Conservation (phyloP, 164 flowering plant genomes). For the Pachysandra terminalis region DNA sequence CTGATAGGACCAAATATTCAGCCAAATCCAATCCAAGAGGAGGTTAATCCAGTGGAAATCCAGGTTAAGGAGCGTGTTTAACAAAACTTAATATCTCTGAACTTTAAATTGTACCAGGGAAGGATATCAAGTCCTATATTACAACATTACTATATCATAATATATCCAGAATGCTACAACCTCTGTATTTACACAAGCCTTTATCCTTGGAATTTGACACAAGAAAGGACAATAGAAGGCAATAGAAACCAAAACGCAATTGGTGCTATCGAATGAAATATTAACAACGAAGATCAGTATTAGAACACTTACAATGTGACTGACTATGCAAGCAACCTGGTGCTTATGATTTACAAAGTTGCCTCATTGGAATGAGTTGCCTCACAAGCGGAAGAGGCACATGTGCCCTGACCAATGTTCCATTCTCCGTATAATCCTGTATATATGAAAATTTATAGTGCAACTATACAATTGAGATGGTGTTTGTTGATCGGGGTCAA, state of each 20-base stretch:
- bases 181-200: too few relatives aligned
- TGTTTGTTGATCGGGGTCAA: too few relatives aligned
- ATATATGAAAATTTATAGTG: constrained; percentile 1
- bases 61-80: too few relatives aligned
- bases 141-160: too few relatives aligned
- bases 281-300: not conserved
- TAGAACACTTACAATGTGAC: not conserved
- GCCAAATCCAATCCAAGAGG: too few relatives aligned
- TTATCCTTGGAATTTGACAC: not conserved
- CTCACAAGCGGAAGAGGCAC: constrained; percentile 88
- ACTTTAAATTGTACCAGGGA: too few relatives aligned
- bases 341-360: constrained; percentile 35
- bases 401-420: constrained; percentile 73
- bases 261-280: not conserved
- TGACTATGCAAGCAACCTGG: constrained; percentile 1
- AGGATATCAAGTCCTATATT: too few relatives aligned
- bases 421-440: constrained; percentile 79
- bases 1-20: too few relatives aligned
- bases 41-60: too few relatives aligned
- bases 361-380: constrained; percentile 87
- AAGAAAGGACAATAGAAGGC: not conserved
- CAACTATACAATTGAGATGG: not conserved
- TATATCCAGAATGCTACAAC: not conserved
- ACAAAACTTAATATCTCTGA: too few relatives aligned
- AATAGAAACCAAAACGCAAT: not conserved